Base-by-base conservation (phyloP, 257 asterid species). In the Parsonsia alboflavescens region DNA sequence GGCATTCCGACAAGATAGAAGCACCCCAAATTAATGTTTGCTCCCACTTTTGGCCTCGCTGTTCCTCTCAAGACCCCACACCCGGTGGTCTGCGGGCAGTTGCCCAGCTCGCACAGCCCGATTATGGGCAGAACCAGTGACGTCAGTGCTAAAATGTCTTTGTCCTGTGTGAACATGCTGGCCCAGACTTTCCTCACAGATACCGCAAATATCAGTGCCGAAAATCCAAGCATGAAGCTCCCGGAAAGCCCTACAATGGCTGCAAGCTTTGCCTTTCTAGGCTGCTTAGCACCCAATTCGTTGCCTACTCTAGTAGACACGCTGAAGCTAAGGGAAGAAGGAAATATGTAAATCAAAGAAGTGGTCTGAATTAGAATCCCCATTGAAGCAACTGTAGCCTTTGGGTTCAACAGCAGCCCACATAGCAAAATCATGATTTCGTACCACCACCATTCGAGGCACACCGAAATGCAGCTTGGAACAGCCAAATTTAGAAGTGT, bases 361-460 rank as follows among this genome's bases (percentile, higher is more conserved):
- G 97, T 92, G 2, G 91, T 89, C 30, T 92, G 97, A 24, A 92
- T 92, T 2, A 92, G 65, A 64, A 92, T 87, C 4, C 97, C 97
- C 96, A 90, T 92, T 0, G 97, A 90, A 0, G 96, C 96, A 10
- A 92, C 96, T 0, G 96, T 90, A 0, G 96, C 89, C 17, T 80
- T 86, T 0, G 97, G 96, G 73, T 75, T 90, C 0, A 79, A 0
- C 54, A 92, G 65, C 0, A 86, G 77, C 13, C 97, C 97, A 50
- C 96, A 90, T 0, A 92, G 82, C 70, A 92, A 28, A 17, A 89
- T 89, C 97, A 90, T 90, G 46, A 92, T 86, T 71, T 92, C 97
- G 46, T 92, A 92, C 97, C 97, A 92, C 97, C 97, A 92, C 97
- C 97, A 92, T 56, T 92, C 97, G 0, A 92, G 82, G 41, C 97